Conservation (phyloP, 129 eudicot species). For the Solidago caesia region DNA sequence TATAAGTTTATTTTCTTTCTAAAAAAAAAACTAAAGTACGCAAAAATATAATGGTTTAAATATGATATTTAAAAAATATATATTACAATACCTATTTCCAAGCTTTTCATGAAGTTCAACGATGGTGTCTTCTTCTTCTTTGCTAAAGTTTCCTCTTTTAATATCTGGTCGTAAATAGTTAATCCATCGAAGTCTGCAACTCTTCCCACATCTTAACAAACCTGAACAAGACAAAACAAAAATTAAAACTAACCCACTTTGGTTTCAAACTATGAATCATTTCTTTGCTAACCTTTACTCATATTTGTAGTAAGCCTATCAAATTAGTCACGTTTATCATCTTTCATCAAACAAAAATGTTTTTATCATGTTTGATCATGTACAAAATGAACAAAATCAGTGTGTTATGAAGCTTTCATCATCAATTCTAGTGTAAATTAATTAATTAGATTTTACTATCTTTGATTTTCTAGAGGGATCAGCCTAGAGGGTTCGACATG, state of each 20-base stretch:
- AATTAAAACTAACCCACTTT: background rate
- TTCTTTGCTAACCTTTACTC: too few species aligned
- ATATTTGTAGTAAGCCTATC: too few species aligned
- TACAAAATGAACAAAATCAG: background rate
- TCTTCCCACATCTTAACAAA: slow-evolving; percentile 55
- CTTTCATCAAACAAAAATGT: too few species aligned
- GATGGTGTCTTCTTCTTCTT: slow-evolving; percentile 55
- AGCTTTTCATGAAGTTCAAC: slow-evolving; percentile 48
- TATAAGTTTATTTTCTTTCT: too few species aligned
- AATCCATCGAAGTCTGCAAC: slow-evolving; percentile 55
- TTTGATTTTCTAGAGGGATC: too few species aligned
- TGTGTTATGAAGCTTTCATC: background rate
- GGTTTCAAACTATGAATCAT: background rate
- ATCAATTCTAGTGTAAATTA: too few species aligned
- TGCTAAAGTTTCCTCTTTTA: slow-evolving; percentile 50
- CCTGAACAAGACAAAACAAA: slow-evolving; percentile 27
- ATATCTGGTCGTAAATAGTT: slow-evolving; percentile 51
- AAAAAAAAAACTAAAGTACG: too few species aligned
- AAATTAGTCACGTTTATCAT: too few species aligned
- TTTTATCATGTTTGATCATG: background rate
- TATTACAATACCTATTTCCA: slow-evolving; percentile 41
- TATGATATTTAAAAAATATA: background rate
- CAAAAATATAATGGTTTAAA: too few species aligned
- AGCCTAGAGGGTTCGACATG: too few species aligned
- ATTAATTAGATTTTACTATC: too few species aligned